Base-by-base conservation (phyloP, 1,284 basidiomycete species). In the Singerocomus rubriflavus region DNA sequence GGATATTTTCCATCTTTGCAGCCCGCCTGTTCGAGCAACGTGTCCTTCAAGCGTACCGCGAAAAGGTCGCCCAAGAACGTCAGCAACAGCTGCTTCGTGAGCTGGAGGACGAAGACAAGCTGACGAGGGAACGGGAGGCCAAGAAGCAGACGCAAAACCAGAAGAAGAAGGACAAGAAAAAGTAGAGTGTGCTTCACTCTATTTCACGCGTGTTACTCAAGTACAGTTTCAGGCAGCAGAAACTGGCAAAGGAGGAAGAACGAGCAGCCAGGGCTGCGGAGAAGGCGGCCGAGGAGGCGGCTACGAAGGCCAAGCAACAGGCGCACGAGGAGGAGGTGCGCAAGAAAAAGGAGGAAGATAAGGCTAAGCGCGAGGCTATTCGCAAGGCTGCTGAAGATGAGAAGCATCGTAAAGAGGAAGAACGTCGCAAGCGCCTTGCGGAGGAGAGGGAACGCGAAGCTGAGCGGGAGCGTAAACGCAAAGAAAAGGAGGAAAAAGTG, bases 1-100 rank as follows among this genome's bases (percentile, higher is more conserved):
- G 93, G 48, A 99, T 99, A 96, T 99, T 99, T 77, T 94, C 94
- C 59, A 98, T 99, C 72, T 99, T 98, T 68, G 96, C 96, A n/a
- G 96, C 96, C 35, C 85, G 97, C 50, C 97, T 98, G 93, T 98
- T 99, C 69, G 96, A 99, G 74, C 94, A 98, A 71, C 85, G 96
- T 26, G 96, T 98, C 35, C 81, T 98, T 48, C 87, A 93, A 59
- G 91, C 93, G 6, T 96, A 93, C 67, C 85, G 91, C 48, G 93
- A 95, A 73, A 85, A 86, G 61, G 88, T 95, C n/a, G 92, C 93
- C 17, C 90, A 92, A 66, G 91, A 94, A 68, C 81, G 91, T 60
- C 92, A 94, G 69, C 75, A 86, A 53, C 91, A 95, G 62, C 77
- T 96, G 10, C 76, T 96, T 45, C 82, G 88, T 36, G 93, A 96